Conservation (phyloP, 805 yeast genomes). For the Candida namnaoensis region DNA sequence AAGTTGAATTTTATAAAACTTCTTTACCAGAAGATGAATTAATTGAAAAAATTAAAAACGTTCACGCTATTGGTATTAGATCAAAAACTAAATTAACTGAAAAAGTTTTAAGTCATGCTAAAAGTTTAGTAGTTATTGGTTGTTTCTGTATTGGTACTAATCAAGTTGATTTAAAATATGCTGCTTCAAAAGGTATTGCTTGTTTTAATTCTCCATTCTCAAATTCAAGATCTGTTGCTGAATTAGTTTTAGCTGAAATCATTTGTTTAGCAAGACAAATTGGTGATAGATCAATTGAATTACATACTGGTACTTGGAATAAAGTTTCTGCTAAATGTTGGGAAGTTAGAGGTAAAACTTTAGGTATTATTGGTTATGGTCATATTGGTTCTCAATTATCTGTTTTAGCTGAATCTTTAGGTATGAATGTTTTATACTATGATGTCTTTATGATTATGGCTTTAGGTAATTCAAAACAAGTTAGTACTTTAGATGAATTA, state of each 20-base stretch:
- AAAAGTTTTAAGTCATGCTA: constrained; percentile 75
- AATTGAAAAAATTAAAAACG: constrained; percentile 86
- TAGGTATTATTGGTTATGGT: constrained; percentile 96
- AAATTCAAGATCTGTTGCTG: constrained; percentile 97
- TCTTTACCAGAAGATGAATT: constrained; percentile 89
- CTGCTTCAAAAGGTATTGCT: constrained; percentile 89
- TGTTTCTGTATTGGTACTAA: constrained; percentile 99
- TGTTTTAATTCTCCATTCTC: constrained; percentile 98
- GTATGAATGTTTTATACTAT: constrained; percentile 92
- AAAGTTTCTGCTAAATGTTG: constrained; percentile 92
- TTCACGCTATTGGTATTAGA: constrained; percentile 96
- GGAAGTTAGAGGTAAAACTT: constrained; percentile 98
- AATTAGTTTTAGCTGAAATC: constrained; percentile 91
- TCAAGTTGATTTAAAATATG: constrained; percentile 89
- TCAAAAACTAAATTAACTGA: constrained; percentile 89
- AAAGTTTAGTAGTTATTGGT: constrained; percentile 83
- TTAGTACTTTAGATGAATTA: constrained; percentile 73
- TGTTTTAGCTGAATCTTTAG: constrained; percentile 94
- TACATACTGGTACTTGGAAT: constrained; percentile 97
- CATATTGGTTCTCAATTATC: constrained; percentile 97
- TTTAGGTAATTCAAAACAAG: constrained; percentile 94
- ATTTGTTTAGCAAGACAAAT: constrained; percentile 91
- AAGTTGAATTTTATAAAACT: constrained; percentile 87
- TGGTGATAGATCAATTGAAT: constrained; percentile 92
- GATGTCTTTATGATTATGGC: constrained; percentile 93